Evolutionary conservation across 179 eudicot species (phyloP).

Genomic region (Drosera spatulata): DNA sequence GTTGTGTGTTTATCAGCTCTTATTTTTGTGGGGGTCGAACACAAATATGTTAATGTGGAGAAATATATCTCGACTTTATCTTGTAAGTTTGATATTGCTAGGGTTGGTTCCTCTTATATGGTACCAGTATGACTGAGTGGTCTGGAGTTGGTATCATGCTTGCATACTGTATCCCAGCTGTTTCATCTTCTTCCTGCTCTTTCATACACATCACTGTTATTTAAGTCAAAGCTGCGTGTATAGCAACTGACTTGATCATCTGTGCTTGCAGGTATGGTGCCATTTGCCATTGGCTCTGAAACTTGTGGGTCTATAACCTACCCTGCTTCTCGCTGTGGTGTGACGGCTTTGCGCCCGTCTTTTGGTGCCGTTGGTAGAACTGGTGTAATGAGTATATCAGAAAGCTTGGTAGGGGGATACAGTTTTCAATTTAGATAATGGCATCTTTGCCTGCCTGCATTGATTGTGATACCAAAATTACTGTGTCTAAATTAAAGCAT

Average conservation of each 20-base stretch:
- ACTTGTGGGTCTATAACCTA: slow-evolving; percentile 86
- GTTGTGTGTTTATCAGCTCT: too few relatives aligned
- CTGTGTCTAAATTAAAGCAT: not conserved
- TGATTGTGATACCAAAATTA: not conserved
- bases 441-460: not conserved
- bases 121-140: too few relatives aligned
- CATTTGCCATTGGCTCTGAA: slow-evolving; percentile 95
- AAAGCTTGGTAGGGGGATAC: slow-evolving; percentile 56
- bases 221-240: not conserved
- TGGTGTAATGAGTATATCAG: slow-evolving; percentile 90
- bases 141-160: too few relatives aligned
- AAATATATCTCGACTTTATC: too few relatives aligned
- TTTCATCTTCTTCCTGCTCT: too few relatives aligned
- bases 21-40: too few relatives aligned
- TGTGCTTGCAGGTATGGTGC: slow-evolving; percentile 53
- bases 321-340: slow-evolving; percentile 93
- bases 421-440: not conserved
- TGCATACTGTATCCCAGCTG: too few relatives aligned
- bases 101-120: too few relatives aligned
- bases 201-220: too few relatives aligned
- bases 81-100: too few relatives aligned
- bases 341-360: slow-evolving; percentile 81
- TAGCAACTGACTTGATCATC: not conserved
- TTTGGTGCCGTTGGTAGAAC: slow-evolving; percentile 87
- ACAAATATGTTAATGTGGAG: too few relatives aligned